A percentile compares a stretch with the other conserved stretches of the same genome.
phyloP scores from a whole-genome alignment of 495 filamentous ascomycete species.

The Sordaria brevicollis region DNA sequence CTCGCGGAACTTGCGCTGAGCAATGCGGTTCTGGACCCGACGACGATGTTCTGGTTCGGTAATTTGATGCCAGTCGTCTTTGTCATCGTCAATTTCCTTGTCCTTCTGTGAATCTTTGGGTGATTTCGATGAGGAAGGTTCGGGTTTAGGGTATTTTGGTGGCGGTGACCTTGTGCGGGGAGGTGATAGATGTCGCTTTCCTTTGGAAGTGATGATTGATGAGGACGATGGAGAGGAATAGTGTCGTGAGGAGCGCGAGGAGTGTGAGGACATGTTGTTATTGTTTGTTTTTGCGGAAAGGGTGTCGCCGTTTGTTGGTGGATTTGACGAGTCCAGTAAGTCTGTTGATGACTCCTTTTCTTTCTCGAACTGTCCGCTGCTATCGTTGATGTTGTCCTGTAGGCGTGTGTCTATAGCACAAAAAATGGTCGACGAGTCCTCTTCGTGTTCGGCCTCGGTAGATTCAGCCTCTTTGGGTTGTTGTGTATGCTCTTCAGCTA shows the following conservation, averaged over 20 bases:
- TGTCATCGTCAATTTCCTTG: slow-evolving; percentile 2
- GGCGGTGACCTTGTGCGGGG: background rate
- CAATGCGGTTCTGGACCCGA: slow-evolving; percentile 51
- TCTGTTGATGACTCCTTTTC: background rate
- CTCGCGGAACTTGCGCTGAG: slow-evolving; percentile 52
- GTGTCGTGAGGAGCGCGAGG: background rate
- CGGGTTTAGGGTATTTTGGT: background rate
- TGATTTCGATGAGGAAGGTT: background rate
- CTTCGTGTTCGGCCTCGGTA: background rate
- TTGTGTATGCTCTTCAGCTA: background rate
- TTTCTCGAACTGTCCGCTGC: background rate
- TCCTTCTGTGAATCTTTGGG: background rate
- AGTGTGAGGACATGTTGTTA: background rate
- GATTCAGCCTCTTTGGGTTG: background rate
- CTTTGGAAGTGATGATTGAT: background rate
- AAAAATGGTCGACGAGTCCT: background rate
- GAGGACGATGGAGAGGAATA: background rate
- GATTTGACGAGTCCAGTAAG: background rate
- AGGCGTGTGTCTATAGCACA: background rate
- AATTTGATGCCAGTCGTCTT: slow-evolving; percentile 50
- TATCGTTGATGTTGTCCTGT: background rate
- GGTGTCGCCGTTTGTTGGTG: background rate
- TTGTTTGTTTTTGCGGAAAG: background rate
- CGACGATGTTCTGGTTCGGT: slow-evolving; percentile 49
- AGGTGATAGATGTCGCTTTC: background rate